Conservation (phyloP, 2,329 filamentous ascomycete genomes). For the Tolypocladium sp. region DNA sequence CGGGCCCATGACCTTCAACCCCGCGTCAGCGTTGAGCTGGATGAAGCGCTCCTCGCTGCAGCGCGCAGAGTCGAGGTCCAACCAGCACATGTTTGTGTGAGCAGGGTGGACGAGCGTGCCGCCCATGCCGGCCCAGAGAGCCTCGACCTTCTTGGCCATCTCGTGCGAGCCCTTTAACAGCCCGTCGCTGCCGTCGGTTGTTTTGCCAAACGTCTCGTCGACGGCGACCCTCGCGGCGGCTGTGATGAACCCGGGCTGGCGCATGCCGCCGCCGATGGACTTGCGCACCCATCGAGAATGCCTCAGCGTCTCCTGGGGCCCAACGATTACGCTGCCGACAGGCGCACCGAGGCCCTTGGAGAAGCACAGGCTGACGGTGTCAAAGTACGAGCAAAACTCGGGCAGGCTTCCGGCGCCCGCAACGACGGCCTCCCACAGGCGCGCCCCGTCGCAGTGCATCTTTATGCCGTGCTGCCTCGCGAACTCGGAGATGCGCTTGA, state of each 20-base stretch:
- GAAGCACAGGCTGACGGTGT: slow-evolving; percentile 71
- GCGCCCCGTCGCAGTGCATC: slow-evolving; percentile 71
- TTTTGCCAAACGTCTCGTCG: slow-evolving; percentile 32
- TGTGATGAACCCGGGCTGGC: slow-evolving; percentile 65
- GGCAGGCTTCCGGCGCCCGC: slow-evolving; percentile 57
- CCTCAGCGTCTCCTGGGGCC: slow-evolving; percentile 24
- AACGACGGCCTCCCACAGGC: slow-evolving; percentile 73
- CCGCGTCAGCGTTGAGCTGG: slow-evolving; percentile 29
- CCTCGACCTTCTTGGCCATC: slow-evolving; percentile 55
- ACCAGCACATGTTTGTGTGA: slow-evolving; percentile 90
- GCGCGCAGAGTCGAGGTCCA: slow-evolving; percentile 58
- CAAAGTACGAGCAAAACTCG: slow-evolving; percentile 60
- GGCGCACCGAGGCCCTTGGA: slow-evolving; percentile 77
- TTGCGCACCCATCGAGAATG: slow-evolving; percentile 47
- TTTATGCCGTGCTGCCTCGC: slow-evolving; percentile 54
- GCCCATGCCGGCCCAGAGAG: slow-evolving; percentile 61
- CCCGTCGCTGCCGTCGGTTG: slow-evolving; percentile 36
- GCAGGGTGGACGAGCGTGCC: slow-evolving; percentile 60
- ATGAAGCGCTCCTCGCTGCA: slow-evolving; percentile 27
- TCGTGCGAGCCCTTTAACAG: slow-evolving; percentile 51
- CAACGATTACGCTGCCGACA: slow-evolving; percentile 67
- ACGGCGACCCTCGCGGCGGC: slow-evolving; percentile 64
- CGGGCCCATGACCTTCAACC: slow-evolving; percentile 29
- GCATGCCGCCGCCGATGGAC: slow-evolving; percentile 63
- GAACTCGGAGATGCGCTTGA: slow-evolving; percentile 60